Evolutionary conservation across 768 basidiomycete genomes (phyloP).

Genomic region (Coprinopsis strossmayeri): DNA sequence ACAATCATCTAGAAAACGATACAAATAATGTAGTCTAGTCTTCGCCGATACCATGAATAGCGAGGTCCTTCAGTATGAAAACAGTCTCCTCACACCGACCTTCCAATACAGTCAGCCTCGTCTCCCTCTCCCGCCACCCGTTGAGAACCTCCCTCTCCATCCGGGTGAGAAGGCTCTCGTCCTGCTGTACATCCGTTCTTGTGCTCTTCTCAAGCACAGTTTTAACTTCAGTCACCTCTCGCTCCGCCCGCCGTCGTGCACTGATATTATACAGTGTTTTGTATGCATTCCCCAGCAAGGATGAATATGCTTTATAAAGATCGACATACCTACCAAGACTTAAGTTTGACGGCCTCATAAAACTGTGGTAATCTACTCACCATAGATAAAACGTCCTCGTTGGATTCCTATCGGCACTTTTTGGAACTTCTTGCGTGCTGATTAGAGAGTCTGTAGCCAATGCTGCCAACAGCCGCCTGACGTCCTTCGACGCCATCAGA

Average conservation of each 20-base stretch:
- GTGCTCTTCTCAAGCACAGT: constrained; percentile 78
- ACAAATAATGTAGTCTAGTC: no score
- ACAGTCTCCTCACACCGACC: constrained; percentile 83
- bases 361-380: constrained; percentile 30
- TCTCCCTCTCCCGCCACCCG: constrained; percentile 69
- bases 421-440: constrained; percentile 89
- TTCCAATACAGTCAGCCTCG: constrained; percentile 74
- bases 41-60: constrained; percentile 38
- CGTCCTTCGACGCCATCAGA: constrained; percentile 88
- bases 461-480: constrained; percentile 71
- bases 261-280: constrained; percentile 88
- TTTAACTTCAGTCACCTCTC: constrained; percentile 55
- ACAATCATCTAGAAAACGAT: no score
- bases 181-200: constrained; percentile 78
- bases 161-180: constrained; percentile 58
- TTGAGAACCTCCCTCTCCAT: constrained; percentile 71
- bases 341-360: constrained; percentile 2
- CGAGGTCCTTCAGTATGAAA: constrained; percentile 83
- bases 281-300: constrained; percentile 73
- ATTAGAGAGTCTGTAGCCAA: constrained; percentile 79
- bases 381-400: constrained; percentile 89
- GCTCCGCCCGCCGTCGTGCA: constrained; percentile 65
- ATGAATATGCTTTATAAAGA: constrained; percentile 72
- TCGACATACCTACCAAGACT: constrained; percentile 75
- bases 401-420: constrained; percentile 84